Conservation (phyloP, 495 filamentous ascomycete genomes). For the Lepraria neglecta region DNA sequence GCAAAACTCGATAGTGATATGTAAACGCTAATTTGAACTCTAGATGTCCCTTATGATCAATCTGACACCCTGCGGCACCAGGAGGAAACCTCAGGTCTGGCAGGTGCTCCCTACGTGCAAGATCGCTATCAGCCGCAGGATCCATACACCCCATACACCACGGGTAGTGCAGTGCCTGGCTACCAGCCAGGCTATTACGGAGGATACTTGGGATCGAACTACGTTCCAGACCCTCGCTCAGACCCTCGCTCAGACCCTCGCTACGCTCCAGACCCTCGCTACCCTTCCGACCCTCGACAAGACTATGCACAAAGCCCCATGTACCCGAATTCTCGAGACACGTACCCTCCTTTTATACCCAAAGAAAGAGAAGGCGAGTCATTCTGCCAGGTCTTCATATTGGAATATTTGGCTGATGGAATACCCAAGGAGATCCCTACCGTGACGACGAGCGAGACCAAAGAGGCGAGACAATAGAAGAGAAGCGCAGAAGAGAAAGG, state of each 20-base stretch:
- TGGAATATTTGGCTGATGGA: too few species aligned
- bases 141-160: constrained; percentile 9
- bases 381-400: too few species aligned
- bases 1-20: neutral
- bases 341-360: too few species aligned
- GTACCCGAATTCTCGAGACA: too few species aligned
- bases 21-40: constrained; percentile 3
- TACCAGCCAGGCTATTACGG: neutral
- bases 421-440: too few species aligned
- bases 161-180: neutral
- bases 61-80: constrained; percentile 18
- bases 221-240: neutral
- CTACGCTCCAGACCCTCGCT: constrained; percentile 10
- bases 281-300: neutral
- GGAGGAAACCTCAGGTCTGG: neutral
- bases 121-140: neutral
- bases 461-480: too few species aligned
- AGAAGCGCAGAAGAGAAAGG: too few species aligned
- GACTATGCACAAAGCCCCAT: too few species aligned
- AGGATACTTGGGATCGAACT: constrained; percentile 7
- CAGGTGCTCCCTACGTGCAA: too few species aligned
- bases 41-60: constrained; percentile 19
- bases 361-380: too few species aligned
- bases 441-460: too few species aligned
- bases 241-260: constrained; percentile 9